A percentile compares a stretch with the other conserved stretches of the same genome.
phyloP scores from a whole-genome alignment of 1,139 yeast species.

The Yamadazyma atmosphaerica region DNA sequence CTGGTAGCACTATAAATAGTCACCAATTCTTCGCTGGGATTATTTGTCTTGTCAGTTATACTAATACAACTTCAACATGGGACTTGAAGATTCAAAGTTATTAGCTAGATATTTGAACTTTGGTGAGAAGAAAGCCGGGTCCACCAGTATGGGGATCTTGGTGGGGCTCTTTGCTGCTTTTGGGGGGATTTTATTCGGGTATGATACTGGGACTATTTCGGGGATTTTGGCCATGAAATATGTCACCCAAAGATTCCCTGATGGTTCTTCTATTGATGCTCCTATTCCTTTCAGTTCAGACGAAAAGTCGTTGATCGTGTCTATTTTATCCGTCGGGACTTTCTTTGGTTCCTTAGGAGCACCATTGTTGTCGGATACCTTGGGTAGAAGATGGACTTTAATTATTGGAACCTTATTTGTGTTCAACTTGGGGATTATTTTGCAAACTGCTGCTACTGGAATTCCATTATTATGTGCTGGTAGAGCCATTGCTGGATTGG shows the following conservation, averaged over 20 bases:
- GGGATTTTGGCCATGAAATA: conserved; percentile 75
- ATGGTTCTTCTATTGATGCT: conserved; percentile 7
- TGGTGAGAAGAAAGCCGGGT: conserved; percentile 49
- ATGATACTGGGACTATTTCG: conserved; percentile 78
- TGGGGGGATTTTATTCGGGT: conserved; percentile 71
- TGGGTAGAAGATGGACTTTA: conserved; percentile 56
- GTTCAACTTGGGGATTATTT: conserved; percentile 59
- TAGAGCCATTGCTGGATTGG: conserved; percentile 64
- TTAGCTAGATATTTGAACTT: conserved; percentile 33
- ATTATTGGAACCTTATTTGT: conserved; percentile 52
- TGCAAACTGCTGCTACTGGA: conserved; percentile 56
- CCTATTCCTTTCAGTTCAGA: conserved; percentile 40
- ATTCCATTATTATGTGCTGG: conserved; percentile 47
- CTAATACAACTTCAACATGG: conserved; percentile 22
- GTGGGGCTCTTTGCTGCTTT: conserved; percentile 55
- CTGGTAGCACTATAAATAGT: neutral
- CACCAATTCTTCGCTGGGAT: neutral
- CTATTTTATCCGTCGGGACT: conserved; percentile 72
- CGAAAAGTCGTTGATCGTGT: conserved; percentile 63
- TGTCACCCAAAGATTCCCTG: conserved; percentile 52
- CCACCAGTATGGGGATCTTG: conserved; percentile 48
- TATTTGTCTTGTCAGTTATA: neutral
- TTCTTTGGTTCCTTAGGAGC: conserved; percentile 66
- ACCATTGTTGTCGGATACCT: conserved; percentile 53
- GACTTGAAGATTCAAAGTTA: conserved; percentile 36